Evolutionary conservation across 1,139 yeast genomes (phyloP).

Genomic region (Diutina pseudorugosa): DNA sequence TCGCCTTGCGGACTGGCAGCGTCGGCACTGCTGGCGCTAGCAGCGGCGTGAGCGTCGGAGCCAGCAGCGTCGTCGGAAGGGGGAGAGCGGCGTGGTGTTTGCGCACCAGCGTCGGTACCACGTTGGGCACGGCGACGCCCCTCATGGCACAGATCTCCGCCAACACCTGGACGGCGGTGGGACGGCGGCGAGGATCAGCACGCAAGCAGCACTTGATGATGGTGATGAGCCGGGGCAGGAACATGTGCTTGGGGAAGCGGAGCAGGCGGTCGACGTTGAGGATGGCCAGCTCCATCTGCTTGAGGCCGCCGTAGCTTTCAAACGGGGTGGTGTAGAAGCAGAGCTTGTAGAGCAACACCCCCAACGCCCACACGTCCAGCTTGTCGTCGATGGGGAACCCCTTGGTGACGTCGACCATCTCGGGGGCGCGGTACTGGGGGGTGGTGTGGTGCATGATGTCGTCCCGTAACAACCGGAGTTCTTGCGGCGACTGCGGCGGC

Average conservation of each 20-base stretch:
- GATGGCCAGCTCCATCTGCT: slow-evolving; percentile 29
- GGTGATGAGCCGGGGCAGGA: slow-evolving; percentile 37
- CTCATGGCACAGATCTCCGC: slow-evolving; percentile 58
- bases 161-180: slow-evolving; percentile 59
- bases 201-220: slow-evolving; percentile 51
- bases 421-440: slow-evolving; percentile 95
- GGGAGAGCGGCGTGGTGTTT: slow-evolving; percentile 4
- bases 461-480: slow-evolving; percentile 57
- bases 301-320: slow-evolving; percentile 36
- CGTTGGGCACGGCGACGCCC: slow-evolving; percentile 36
- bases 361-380: slow-evolving; percentile 94
- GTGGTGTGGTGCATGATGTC: slow-evolving; percentile 89
- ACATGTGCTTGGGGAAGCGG: slow-evolving; percentile 21
- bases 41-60: background rate
- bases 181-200: slow-evolving; percentile 61
- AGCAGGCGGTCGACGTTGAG: slow-evolving; percentile 23
- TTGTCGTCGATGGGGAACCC: slow-evolving; percentile 89
- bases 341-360: slow-evolving; percentile 78
- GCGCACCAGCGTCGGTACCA: slow-evolving; percentile 23
- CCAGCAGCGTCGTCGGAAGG: background rate
- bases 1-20: background rate
- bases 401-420: slow-evolving; percentile 81
- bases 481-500: slow-evolving; percentile 55
- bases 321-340: slow-evolving; percentile 94
- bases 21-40: background rate